Conservation (phyloP, 441 rosid species). For the Eutrema salsugineum region DNA sequence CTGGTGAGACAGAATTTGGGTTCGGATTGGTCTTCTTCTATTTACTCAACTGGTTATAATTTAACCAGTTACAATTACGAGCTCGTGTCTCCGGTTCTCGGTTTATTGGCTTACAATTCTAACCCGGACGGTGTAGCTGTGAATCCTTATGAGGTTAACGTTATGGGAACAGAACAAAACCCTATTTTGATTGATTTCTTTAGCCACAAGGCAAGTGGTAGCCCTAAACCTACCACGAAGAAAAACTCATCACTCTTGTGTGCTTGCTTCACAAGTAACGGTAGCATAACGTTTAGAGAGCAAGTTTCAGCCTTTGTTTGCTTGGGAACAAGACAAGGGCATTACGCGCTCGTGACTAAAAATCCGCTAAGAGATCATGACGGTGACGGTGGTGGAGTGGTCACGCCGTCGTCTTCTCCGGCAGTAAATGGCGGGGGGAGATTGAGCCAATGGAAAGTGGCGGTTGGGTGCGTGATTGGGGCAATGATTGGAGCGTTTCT, state of each 20-base stretch:
- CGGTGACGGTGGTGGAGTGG: not conserved
- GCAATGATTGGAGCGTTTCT: slow-evolving; percentile 51
- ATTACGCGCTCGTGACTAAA: slow-evolving; percentile 58
- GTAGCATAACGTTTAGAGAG: slow-evolving; percentile 44
- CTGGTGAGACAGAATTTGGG: slow-evolving; percentile 67
- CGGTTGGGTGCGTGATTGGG: slow-evolving; percentile 69
- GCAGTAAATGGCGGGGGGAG: slow-evolving; percentile 33
- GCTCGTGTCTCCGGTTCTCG: slow-evolving; percentile 70
- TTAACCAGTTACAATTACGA: slow-evolving; percentile 44
- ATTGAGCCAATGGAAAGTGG: slow-evolving; percentile 75
- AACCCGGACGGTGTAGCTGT: slow-evolving; percentile 41
- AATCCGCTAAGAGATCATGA: not conserved
- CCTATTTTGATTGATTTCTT: slow-evolving; percentile 67
- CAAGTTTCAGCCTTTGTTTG: slow-evolving; percentile 53
- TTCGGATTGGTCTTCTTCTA: slow-evolving; percentile 63
- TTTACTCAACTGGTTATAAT: slow-evolving; percentile 39
- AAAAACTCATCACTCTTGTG: slow-evolving; percentile 39
- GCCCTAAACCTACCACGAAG: slow-evolving; percentile 12
- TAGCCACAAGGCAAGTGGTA: slow-evolving; percentile 1
- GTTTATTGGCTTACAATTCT: slow-evolving; percentile 70
- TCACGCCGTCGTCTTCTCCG: slow-evolving; percentile 20
- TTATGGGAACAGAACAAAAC: slow-evolving; percentile 37
- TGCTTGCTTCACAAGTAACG: slow-evolving; percentile 63
- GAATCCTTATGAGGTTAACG: slow-evolving; percentile 53
- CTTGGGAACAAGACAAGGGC: slow-evolving; percentile 56